Evolutionary conservation across 83 land plant species (phyloP), one percentile per base, ranked within the genome.

Genomic region (Isoetes engelmannii): DNA sequence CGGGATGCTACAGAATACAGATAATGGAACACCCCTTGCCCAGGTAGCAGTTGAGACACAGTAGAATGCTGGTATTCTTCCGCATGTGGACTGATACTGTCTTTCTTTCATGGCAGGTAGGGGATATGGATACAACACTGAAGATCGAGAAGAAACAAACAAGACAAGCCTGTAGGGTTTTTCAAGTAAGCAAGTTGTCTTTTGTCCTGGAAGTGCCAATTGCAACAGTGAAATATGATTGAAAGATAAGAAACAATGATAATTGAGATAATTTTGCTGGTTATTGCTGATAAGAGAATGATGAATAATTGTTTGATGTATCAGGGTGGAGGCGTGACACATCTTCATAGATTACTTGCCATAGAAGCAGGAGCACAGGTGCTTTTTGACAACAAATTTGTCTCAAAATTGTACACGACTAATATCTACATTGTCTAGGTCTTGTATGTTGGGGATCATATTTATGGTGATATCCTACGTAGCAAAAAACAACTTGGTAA

Each of bases 341-440:
- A 95, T 84, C 86, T 95, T 75, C 99, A 95, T 63, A 87, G 80
- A 67, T 65, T 95, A 50, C 87, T 95, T 44, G 79, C 86, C 8
- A 92, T 95, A 48, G 97, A 84, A 72, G 83, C 97, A 55, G 86
- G 99, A 60, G 92, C 94, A 44, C 99, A 95, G 89, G 99, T 95
- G 56, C 15, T 51, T n/a, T 51, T 12, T 51, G 54, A 12, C 54
- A 51, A 51, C 54, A 51, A 51, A 3, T 51, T 10, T 51, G 54
- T 51, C 37, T 59, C 62, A 59, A 59, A 59, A 37, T 8, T 37
- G 28, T 9, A 59, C 19, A 59, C 19, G 65, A 70, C 47, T 71
- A 13, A 21, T 6, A 50, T 15, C 42, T 10, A 10, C 37, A 0
- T 73, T 47, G 45, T 57, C 37, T 75, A 95, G 99, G 94, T 95